These are phyloP conservation scores for Hemileia vastatrix DNA, from an alignment of 1,284 basidiomycete species.

Conservation along the genomic window DNA sequence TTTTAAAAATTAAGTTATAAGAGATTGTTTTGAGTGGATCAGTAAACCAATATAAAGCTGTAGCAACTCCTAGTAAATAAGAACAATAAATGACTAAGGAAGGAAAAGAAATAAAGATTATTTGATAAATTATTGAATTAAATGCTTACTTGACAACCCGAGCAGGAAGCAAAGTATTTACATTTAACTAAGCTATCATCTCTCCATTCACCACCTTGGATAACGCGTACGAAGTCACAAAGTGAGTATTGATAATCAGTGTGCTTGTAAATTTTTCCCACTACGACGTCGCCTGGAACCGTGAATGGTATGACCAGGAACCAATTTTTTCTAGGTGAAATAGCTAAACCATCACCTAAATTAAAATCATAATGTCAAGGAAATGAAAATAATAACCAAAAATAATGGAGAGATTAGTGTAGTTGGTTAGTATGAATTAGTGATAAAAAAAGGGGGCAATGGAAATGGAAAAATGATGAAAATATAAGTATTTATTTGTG, in stretches of 20 bases:
- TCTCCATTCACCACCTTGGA: conserved; percentile 53
- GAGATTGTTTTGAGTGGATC: too few species aligned
- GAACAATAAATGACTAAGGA: conserved; percentile 14
- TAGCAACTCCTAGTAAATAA: too few species aligned
- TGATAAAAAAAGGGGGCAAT: neutral
- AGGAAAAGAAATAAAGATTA: neutral
- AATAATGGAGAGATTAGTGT: neutral
- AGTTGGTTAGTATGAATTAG: neutral
- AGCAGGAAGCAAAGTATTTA: conserved; percentile 73
- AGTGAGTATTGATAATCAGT: conserved; percentile 56
- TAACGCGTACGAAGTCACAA: conserved; percentile 63
- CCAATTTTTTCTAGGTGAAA: conserved; percentile 52
- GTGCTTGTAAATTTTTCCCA: conserved; percentile 58
- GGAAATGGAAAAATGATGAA: neutral
- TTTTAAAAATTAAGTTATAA: too few species aligned
- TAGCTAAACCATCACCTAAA: conserved; percentile 20
- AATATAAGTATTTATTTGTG: too few species aligned
- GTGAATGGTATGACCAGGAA: conserved; percentile 70
- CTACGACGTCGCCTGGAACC: conserved; percentile 68
- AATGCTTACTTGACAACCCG: conserved; percentile 46
- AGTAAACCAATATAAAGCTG: too few species aligned
- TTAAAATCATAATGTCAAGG: too few species aligned
- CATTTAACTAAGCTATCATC: conserved; percentile 53
- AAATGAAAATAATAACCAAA: neutral
- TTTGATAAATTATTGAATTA: conserved; percentile 55